These are phyloP conservation scores for Boletales sp. DNA, from an alignment of 768 basidiomycete genomes.

Conservation along the genomic window DNA sequence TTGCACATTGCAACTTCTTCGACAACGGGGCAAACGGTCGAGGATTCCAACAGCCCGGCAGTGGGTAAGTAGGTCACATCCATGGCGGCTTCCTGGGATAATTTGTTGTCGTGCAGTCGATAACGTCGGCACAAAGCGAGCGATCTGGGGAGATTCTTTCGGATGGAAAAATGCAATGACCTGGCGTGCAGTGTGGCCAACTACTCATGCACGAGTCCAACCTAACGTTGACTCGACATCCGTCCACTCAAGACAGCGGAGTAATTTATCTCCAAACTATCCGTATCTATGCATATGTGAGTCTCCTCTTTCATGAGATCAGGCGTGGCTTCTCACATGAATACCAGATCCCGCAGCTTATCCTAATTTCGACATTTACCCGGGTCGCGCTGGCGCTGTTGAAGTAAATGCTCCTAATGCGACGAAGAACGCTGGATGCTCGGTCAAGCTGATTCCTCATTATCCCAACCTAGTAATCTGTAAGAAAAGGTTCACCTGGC, in stretches of 20 bases:
- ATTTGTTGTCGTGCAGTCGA: constrained; percentile 48
- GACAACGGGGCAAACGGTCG: background rate
- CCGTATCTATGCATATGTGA: constrained; percentile 28
- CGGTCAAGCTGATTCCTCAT: constrained; percentile 8
- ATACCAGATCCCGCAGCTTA: constrained; percentile 38
- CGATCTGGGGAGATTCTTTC: constrained; percentile 32
- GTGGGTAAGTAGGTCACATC: constrained; percentile 1
- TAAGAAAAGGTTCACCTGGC: constrained; percentile 14
- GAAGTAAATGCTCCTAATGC: background rate
- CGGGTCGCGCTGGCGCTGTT: constrained; percentile 4
- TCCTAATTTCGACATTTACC: constrained; percentile 41
- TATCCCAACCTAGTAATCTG: constrained; percentile 39
- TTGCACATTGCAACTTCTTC: constrained; percentile 2
- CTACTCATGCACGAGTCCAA: background rate
- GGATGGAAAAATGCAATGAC: constrained; percentile 14
- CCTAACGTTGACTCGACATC: background rate
- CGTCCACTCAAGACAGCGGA: constrained; percentile 3
- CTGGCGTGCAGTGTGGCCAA: constrained; percentile 20
- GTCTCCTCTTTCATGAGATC: constrained; percentile 2
- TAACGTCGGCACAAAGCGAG: constrained; percentile 41
- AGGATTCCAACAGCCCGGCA: background rate
- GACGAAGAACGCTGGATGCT: background rate
- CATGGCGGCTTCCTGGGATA: constrained; percentile 41
- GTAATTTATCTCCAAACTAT: constrained; percentile 13
- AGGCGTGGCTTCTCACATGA: constrained; percentile 15